A percentile compares a stretch with the other conserved stretches of the same genome.
These are phyloP conservation scores for Cenococcum geophilum DNA, from an alignment of 495 filamentous ascomycete species.

Conservation along the genomic window DNA sequence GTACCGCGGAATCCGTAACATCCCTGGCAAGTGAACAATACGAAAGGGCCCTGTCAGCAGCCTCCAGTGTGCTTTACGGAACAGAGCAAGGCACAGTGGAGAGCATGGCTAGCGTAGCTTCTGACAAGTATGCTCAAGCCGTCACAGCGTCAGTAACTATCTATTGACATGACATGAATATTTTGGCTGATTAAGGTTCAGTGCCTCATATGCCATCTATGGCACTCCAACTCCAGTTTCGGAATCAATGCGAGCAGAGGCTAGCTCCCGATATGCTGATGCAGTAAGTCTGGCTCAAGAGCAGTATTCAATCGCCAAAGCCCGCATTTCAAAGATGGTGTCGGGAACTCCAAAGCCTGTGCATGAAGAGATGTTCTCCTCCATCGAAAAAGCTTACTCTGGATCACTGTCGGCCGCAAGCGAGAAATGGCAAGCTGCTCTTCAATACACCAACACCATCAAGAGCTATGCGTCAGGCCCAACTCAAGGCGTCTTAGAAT, in stretches of 20 bases:
- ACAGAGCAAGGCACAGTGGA: slow-evolving; percentile 47
- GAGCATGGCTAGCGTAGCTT: slow-evolving; percentile 47
- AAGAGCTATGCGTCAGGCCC: slow-evolving; percentile 36
- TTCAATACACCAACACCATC: slow-evolving; percentile 38
- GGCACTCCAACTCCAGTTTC: slow-evolving; percentile 46
- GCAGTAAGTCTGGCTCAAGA: slow-evolving; percentile 56
- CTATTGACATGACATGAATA: not conserved
- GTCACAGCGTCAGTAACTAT: slow-evolving; percentile 52
- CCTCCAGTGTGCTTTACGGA: slow-evolving; percentile 54
- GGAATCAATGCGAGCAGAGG: slow-evolving; percentile 42
- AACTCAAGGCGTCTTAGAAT: slow-evolving; percentile 47
- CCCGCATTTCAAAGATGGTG: slow-evolving; percentile 57
- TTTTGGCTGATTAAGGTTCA: slow-evolving; percentile 28
- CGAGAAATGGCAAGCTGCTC: slow-evolving; percentile 48
- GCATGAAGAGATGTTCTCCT: slow-evolving; percentile 58
- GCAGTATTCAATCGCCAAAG: slow-evolving; percentile 61
- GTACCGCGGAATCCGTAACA: slow-evolving; percentile 43
- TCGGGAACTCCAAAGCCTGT: slow-evolving; percentile 58
- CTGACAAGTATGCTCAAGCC: slow-evolving; percentile 52
- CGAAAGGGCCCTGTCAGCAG: slow-evolving; percentile 50
- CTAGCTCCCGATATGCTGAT: slow-evolving; percentile 54
- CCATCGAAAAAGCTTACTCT: slow-evolving; percentile 63
- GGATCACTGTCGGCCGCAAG: slow-evolving; percentile 57
- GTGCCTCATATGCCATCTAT: slow-evolving; percentile 58
- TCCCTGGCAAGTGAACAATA: slow-evolving; percentile 52